Evolutionary conservation across 139 green algal genomes (phyloP).

Genomic region (Mesotaenium endlicherianum): DNA sequence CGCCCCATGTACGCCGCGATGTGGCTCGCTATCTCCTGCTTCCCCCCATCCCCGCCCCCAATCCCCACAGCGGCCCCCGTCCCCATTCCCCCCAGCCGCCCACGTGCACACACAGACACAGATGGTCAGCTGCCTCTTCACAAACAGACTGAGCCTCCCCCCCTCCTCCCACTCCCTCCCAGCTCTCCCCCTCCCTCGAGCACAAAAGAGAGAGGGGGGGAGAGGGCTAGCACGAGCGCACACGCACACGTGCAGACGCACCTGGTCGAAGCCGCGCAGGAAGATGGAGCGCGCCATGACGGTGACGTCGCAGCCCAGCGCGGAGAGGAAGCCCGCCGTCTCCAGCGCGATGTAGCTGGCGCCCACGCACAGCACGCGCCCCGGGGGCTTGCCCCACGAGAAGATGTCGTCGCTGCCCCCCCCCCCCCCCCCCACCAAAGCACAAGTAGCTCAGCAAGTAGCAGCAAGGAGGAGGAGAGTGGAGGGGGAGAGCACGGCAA

Average conservation of each 20-base stretch:
- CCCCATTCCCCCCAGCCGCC: no score
- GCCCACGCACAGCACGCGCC: slow-evolving; percentile 59
- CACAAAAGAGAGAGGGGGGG: neutral
- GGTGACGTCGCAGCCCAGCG: slow-evolving; percentile 53
- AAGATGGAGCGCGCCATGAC: slow-evolving; percentile 57
- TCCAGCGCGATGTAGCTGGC: slow-evolving; percentile 62
- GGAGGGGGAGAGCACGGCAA: neutral
- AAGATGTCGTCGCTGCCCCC: slow-evolving; percentile 59
- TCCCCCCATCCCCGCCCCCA: no score
- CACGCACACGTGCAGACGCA: neutral
- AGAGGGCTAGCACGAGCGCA: neutral
- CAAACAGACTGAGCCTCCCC: no score
- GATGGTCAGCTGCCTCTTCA: no score
- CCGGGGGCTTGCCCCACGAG: slow-evolving; percentile 45
- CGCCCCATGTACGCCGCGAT: slow-evolving; percentile 59
- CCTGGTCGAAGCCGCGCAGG: slow-evolving; percentile 60
- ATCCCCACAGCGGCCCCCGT: no score
- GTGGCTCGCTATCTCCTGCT: slow-evolving; percentile 56
- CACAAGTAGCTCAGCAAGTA: neutral
- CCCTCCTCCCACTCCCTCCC: no score
- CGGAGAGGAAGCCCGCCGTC: slow-evolving; percentile 57
- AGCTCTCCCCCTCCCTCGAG: no score
- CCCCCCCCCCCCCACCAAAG: neutral
- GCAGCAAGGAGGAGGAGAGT: neutral
- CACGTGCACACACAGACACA: no score